Evolutionary conservation across 352 stramenopile species (phyloP), one percentile per base, ranked within the genome.

Genomic region (Phytophthora hybrid): DNA sequence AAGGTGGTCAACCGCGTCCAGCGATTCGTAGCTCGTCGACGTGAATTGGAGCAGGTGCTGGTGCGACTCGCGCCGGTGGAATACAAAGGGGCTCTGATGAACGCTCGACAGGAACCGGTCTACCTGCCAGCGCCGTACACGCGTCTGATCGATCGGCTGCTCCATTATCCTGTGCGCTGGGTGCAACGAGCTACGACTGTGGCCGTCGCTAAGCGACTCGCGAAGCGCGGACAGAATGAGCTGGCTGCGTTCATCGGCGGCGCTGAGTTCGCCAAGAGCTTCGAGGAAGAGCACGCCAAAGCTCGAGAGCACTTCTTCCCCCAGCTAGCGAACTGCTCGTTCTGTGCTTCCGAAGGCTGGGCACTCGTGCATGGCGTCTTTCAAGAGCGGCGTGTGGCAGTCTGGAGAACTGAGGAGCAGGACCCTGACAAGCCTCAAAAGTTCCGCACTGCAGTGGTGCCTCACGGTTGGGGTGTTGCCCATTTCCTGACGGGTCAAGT

Each of bases 291-390:
- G 11, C 83, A 94, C 49, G 75, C 88, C 0, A 80, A 81, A 58
- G 87, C 83, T 21, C 60, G 73, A 0, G 71, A 85, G 41, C 63
- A 84, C 57, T 86, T 79, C 31, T 94, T 95, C 37, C 63, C 79
- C 31, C 89, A 95, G 46, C 72, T 95, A 0, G 63, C 60, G 0
- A 61, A 74, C 18, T 93, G 85, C 41, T 52, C 68, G 16, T 93
- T 91, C 59, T 93, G 85, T 49, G 71, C 78, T 10, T 92, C 83
- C 0, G 87, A 95, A 69, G 87, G 89, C 14, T 93, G 83, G 81
- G 81, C 89, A 3, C n/a, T 95, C 7, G 89, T 95, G 14, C 87
- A 95, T 47, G 87, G 87, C 10, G 84, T 95, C 5, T 95, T 93
- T 37, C 69, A 88, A 31, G 82, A 84, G 60, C 75, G 80, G 5